phyloP scores from a whole-genome alignment of 1,139 yeast genomes.

The Kodamaea anthophila region DNA sequence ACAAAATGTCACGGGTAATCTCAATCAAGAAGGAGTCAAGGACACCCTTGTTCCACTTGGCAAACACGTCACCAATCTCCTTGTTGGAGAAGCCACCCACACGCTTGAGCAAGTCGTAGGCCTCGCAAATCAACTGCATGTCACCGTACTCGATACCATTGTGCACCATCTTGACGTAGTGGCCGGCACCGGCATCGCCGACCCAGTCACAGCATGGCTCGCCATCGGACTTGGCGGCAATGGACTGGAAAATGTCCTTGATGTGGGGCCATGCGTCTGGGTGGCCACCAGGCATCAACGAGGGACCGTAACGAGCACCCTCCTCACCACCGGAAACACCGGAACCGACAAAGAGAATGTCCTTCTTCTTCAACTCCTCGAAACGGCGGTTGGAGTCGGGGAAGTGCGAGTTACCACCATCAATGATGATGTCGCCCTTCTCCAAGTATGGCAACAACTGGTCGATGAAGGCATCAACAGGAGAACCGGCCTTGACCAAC shows the following conservation, averaged over 20 bases:
- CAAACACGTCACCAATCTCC: slow-evolving; percentile 91
- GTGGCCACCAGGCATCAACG: slow-evolving; percentile 99
- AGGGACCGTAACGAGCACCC: slow-evolving; percentile 99
- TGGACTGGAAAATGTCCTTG: slow-evolving; percentile 92
- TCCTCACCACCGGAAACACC: slow-evolving; percentile 99
- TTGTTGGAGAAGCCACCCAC: slow-evolving; percentile 84
- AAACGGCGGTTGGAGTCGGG: slow-evolving; percentile 97
- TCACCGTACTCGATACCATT: slow-evolving; percentile 99
- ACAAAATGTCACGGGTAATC: slow-evolving; percentile 91
- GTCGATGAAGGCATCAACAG: slow-evolving; percentile 88
- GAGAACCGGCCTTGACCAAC: slow-evolving; percentile 93
- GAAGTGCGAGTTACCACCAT: slow-evolving; percentile 99
- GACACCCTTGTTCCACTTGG: slow-evolving; percentile 95
- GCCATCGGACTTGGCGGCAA: slow-evolving; percentile 94
- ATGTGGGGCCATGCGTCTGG: slow-evolving; percentile 98
- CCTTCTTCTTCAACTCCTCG: slow-evolving; percentile 82
- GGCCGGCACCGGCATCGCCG: slow-evolving; percentile 98
- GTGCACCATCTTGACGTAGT: slow-evolving; percentile 99
- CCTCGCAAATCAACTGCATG: slow-evolving; percentile 98
- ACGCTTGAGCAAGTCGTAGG: slow-evolving; percentile 93
- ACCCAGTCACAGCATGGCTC: slow-evolving; percentile 99
- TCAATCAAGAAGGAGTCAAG: slow-evolving; percentile 95
- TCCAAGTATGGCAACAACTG: slow-evolving; percentile 89
- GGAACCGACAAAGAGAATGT: slow-evolving; percentile 90
- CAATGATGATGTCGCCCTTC: slow-evolving; percentile 96